phyloP scores from a whole-genome alignment of 306 rosid species.

The Rubus parviflorus region DNA sequence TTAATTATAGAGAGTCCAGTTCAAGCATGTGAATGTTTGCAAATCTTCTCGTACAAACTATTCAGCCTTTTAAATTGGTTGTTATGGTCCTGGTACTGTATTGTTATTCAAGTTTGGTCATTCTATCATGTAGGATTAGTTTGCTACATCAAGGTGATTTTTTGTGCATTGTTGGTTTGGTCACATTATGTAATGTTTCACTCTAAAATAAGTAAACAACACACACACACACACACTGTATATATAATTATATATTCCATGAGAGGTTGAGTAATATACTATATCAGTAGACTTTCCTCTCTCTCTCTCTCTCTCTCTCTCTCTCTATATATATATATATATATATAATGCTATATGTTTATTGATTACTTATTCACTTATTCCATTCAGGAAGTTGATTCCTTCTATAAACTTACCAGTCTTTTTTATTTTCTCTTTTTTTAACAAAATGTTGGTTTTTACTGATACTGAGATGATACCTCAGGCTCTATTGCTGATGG shows the following conservation, averaged over 20 bases:
- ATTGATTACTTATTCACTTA: neutral
- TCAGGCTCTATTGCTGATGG: neutral
- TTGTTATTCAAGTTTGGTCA: neutral
- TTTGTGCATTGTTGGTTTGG: neutral
- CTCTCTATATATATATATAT: neutral
- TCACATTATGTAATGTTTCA: neutral
- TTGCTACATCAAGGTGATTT: neutral
- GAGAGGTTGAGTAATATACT: neutral
- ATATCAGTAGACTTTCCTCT: neutral
- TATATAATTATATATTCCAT: neutral
- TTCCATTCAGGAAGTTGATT: neutral
- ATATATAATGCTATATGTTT: too few species aligned
- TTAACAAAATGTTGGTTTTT: neutral
- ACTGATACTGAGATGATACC: neutral
- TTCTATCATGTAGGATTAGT: neutral
- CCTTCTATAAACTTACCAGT: too few species aligned
- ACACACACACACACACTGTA: neutral
- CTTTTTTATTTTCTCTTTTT: neutral
- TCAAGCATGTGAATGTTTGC: neutral
- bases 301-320: neutral
- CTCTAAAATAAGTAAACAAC: neutral
- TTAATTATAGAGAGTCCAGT: neutral
- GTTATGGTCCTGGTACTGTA: neutral
- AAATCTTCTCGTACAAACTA: neutral
- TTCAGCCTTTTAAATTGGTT: neutral